Base-by-base conservation (phyloP, 139 green algal genomes). In the Chlorella sp. region DNA sequence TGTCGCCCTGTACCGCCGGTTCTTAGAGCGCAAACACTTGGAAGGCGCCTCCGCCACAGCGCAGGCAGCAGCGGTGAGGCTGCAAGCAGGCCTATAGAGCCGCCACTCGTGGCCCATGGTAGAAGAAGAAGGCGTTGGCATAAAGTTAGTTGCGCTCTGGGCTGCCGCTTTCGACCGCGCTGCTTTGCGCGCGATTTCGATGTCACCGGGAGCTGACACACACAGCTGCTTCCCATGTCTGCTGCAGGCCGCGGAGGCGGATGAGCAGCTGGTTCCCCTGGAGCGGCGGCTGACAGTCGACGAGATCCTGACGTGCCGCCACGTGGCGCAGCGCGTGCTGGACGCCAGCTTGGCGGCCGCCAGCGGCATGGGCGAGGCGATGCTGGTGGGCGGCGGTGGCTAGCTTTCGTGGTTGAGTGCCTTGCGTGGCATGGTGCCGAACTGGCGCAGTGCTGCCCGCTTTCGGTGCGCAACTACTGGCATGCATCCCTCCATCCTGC, bases 271-370 rank as follows among this genome's bases (percentile, higher is more conserved):
- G 85, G 28, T 62, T 0, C n/a, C 39, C 1, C 79, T 93, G 34
- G 90, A 93, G 72, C 56, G 80, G n/a, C 23, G 67, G 17, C 81
- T 93, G 30, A 41, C 36, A 17, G 78, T 91, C 7, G 34, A 38
- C 7, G 86, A 91, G 70, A 87, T 91, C 51, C 67, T 91, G 36
- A 38, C 79, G 36, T 93, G 85, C 44, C 83, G 90, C 16, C 39
- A 44, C 39, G 38, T 85, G 20, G 90, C 90, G 25, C 78, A 85
- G 65, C 51, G 32, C 12, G 76, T 78, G 65, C 32, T 91, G 51
- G 32, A 85, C 11, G 83, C 64, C 28, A 65, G 21, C 65, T n/a
- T 73, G 4, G 41, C 72, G 23, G 63, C 76, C 2, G 56, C 57
- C 76, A 60, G 34, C 23, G 76, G 57, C 26, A 82, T 72, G 76